A percentile compares a stretch with the other conserved stretches of the same genome.
These are phyloP conservation scores for Diddensiella transvaalensis DNA, from an alignment of 805 yeast species.

Conservation along the genomic window DNA sequence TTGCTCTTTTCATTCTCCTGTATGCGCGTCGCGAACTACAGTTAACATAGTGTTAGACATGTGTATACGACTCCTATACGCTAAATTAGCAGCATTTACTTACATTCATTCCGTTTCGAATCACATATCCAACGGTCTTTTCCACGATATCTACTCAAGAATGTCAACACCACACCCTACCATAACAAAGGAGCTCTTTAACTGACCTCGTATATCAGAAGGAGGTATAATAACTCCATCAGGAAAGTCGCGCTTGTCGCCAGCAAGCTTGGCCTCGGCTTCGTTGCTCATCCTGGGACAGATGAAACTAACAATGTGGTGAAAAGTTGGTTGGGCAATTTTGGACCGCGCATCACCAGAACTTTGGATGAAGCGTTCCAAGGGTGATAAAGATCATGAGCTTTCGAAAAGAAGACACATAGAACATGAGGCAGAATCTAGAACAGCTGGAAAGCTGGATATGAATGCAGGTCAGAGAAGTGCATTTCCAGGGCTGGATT, in stretches of 20 bases:
- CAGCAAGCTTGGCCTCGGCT: neutral
- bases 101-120: slow-evolving; percentile 54
- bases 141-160: slow-evolving; percentile 45
- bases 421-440: neutral
- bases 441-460: slow-evolving; percentile 6
- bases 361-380: no score
- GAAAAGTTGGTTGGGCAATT: no score
- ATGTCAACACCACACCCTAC: no score
- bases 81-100: no score
- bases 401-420: neutral
- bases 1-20: slow-evolving; percentile 43
- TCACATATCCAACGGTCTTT: slow-evolving; percentile 69
- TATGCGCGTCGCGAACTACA: slow-evolving; percentile 55
- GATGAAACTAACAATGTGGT: no score
- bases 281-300: neutral
- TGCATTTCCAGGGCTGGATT: slow-evolving; percentile 12
- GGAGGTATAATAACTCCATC: slow-evolving; percentile 50
- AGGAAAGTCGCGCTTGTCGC: slow-evolving; percentile 30
- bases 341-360: no score
- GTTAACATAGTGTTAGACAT: neutral
- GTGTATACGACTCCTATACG: neutral
- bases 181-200: no score
- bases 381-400: no score
- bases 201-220: slow-evolving; percentile 40
- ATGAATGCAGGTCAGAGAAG: slow-evolving; percentile 13